Base-by-base conservation (phyloP, 331 rosid species). In the Telfairia occidentalis region DNA sequence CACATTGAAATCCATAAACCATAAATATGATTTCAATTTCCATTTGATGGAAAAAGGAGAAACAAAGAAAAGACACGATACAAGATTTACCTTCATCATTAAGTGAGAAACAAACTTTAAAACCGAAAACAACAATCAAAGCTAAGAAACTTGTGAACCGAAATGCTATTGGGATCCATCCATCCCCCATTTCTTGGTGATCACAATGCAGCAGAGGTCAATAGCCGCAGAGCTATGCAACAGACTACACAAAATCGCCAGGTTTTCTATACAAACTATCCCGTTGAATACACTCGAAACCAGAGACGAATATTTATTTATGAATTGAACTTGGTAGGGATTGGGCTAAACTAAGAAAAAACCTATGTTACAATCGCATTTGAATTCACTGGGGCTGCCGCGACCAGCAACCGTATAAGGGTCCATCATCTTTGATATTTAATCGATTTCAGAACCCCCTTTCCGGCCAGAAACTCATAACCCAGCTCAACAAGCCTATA, bases 11-110 rank as follows among this genome's bases (percentile, higher is more conserved):
- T 52, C 66, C 55, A 26, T 4, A 13, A 43, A 38, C 38, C 15
- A 24, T 29, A 69, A 11, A 69, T 29, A 45, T 70, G n/a, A 35
- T 12, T 18, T 76, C 49, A 1, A 37, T 59, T 42, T 60, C 72
- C 40, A 78, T 40, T 38, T 3, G 5, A 34, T 9, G 16, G n/a
- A 37, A 12, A 10, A 13, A 37, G 8, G 11, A 19, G 7, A 15
- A 9, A 5, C 54, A 38, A 49, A 79, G 66, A 60, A 60, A 24
- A 34, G 2, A 38, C 6, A 3, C 11, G 12, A 18, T 61, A 26
- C 26, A 26, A 65, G 28, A 65, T 55, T 71, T 76, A 92, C 99
- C 97, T 92, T 95, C 99, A 78, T 82, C 89, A 73, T 90, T 89
- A 72, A 86, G 82, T 0, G 92, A 87, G 81, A 80, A 86, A 81